Conservation (phyloP, 164 flowering plant species). For the Chimonanthus praecox region DNA sequence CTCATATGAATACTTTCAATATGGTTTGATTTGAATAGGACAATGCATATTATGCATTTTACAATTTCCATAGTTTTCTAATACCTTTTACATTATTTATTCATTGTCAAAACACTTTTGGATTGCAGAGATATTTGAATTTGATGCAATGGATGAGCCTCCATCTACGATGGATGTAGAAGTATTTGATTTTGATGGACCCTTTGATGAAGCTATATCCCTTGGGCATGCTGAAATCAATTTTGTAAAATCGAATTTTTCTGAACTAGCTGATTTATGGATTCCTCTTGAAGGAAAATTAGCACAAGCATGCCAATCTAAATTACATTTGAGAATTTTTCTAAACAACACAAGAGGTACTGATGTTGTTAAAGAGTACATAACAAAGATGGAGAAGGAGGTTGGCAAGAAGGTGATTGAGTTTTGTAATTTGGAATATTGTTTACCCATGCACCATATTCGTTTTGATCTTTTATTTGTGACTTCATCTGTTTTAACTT, state of each 20-base stretch:
- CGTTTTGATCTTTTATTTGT: background rate
- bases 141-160: conserved; percentile 97
- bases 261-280: conserved; percentile 85
- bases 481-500: conserved; percentile 1
- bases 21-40: too few species aligned
- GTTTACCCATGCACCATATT: background rate
- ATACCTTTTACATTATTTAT: background rate
- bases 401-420: conserved; percentile 84
- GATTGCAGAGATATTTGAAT: conserved; percentile 89
- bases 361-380: conserved; percentile 59
- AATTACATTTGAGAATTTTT: conserved; percentile 78
- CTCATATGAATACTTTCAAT: too few species aligned
- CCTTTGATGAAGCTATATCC: conserved; percentile 84
- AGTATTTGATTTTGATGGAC: conserved; percentile 97
- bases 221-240: conserved; percentile 88
- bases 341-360: conserved; percentile 70
- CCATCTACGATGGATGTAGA: conserved; percentile 86
- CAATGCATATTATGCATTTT: too few species aligned
- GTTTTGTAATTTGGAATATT: conserved; percentile 2
- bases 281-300: conserved; percentile 86
- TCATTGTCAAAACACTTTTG: conserved; percentile 7
- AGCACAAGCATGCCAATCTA: conserved; percentile 86
- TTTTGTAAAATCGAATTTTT: conserved; percentile 64
- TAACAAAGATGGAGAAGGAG: conserved; percentile 89
- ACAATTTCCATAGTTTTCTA: background rate